Percentiles rank a stretch among this genome's conserved stretches.
Conservation (phyloP, 495 filamentous ascomycete genomes). For the Cenococcum geophilum region DNA sequence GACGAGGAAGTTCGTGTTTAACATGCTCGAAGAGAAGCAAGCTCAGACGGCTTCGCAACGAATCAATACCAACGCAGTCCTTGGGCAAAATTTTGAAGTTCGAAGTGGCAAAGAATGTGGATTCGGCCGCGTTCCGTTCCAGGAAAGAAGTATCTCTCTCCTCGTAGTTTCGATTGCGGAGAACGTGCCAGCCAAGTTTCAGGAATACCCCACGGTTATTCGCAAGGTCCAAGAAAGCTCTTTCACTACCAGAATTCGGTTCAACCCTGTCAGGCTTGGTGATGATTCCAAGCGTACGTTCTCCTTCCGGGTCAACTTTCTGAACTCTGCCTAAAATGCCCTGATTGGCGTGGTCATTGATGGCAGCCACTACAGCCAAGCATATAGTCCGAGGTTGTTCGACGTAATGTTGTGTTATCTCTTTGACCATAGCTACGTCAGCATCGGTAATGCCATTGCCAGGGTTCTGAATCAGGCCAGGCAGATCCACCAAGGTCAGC, state of each 20-base stretch:
- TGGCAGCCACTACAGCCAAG: constrained; percentile 33
- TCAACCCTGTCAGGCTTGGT: constrained; percentile 37
- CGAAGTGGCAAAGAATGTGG: constrained; percentile 44
- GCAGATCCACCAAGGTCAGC: constrained; percentile 35
- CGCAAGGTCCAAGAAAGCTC: constrained; percentile 24
- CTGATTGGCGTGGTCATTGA: constrained; percentile 33
- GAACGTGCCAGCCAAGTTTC: constrained; percentile 35
- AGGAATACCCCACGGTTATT: constrained; percentile 25
- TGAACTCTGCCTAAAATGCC: constrained; percentile 22
- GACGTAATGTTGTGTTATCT: constrained; percentile 28
- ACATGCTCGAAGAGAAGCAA: constrained; percentile 24
- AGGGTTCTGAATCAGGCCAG: constrained; percentile 22
- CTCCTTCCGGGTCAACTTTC: constrained; percentile 24
- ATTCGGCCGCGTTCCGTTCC: constrained; percentile 40
- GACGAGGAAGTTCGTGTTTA: constrained; percentile 25
- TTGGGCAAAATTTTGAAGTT: constrained; percentile 44
- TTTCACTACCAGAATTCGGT: constrained; percentile 28
- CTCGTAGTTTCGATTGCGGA: constrained; percentile 30
- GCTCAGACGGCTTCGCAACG: constrained; percentile 37
- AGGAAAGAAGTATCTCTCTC: constrained; percentile 7
- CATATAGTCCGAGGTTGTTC: constrained; percentile 30
- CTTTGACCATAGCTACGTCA: constrained; percentile 27
- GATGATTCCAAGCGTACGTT: constrained; percentile 36
- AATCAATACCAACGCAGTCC: constrained; percentile 44
- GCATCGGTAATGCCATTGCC: constrained; percentile 20